Base-by-base conservation (phyloP, 768 basidiomycete species). In the Kwoniella dejecticola region DNA sequence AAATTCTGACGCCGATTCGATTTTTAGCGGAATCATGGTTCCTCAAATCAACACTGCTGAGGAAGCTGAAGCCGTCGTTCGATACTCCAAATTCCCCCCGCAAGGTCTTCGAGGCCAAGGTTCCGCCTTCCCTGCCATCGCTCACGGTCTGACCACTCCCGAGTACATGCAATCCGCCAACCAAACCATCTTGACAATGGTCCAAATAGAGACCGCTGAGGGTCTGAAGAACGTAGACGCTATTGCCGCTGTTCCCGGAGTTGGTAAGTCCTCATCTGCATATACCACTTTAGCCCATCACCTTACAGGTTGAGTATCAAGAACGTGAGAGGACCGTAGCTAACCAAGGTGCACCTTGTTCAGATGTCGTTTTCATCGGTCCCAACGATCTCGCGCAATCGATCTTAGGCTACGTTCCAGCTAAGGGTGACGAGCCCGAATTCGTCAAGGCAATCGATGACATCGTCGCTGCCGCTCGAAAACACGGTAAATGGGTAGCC, bases 151-250 rank as follows among this genome's bases (percentile, higher is more conserved):
- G 2, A 67, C 66, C 29, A 66, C 64, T 4, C 71, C 75, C n/a
- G 75, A 75, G 21, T 79, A 79, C 62, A 67, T 76, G 53, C 53
- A 60, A 24, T 31, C 57, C 4, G 88, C 87, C 1, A 87, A 88
- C 66, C 81, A 85, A 0, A 79, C 81, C 10, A 72, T 86, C 31
- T 63, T 85, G 27, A 81, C 86, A 15, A 83, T 87, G 79, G 80
- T 88, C 0, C 88, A 89, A 76, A 88, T 89, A 54, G 87, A 88
- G 76, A 88, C 82, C 2, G 77, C 70, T 48, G 84, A 87, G 47
- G 87, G 81, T 0, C 82, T 88, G 2, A 70, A 84, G 49, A 88
- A 88, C 57, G 80, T 85, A 4, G 81, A 84, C 17, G 83, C 82
- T 54, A 88, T 89, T 54, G 84, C 83, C 17, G 76, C 79, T 2